These are phyloP conservation scores for Stromatinia cepivora DNA, from an alignment of 2,329 filamentous ascomycete genomes.

Conservation along the genomic window DNA sequence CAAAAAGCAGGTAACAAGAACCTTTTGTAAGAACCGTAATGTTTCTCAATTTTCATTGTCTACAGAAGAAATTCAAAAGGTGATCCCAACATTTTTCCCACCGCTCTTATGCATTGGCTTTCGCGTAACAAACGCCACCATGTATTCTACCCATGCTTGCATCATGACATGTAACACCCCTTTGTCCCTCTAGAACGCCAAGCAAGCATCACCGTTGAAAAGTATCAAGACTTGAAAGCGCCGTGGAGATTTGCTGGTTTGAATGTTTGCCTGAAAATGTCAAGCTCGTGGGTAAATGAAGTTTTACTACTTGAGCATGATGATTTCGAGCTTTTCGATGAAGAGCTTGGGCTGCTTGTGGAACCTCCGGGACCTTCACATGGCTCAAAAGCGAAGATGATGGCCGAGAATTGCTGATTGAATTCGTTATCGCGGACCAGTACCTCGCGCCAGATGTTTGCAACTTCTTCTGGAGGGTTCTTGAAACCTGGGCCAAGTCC, in stretches of 20 bases:
- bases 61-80: constrained; percentile 15
- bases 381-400: constrained; percentile 66
- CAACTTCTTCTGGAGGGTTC: constrained; percentile 65
- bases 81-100: constrained; percentile 4
- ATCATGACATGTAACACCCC: constrained; percentile 3
- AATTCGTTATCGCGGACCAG: constrained; percentile 63
- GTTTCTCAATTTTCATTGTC: constrained; percentile 12
- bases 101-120: background rate
- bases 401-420: constrained; percentile 59
- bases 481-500: constrained; percentile 63
- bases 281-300: constrained; percentile 17
- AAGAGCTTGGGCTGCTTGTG: constrained; percentile 29
- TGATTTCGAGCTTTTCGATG: constrained; percentile 24
- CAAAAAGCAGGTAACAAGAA: background rate
- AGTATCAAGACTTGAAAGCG: constrained; percentile 18
- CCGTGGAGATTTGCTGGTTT: constrained; percentile 24
- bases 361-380: constrained; percentile 47
- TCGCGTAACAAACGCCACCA: constrained; percentile 15
- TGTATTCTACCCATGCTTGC: constrained; percentile 11
- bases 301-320: constrained; percentile 19
- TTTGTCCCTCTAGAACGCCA: constrained; percentile 8
- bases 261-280: constrained; percentile 23
- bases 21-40: background rate
- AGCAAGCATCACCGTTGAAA: background rate
- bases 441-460: constrained; percentile 65